Percentiles rank a stretch among this genome's conserved stretches.
Evolutionary conservation across 306 rosid genomes (phyloP).

Genomic region (Begonia peltatifolia): DNA sequence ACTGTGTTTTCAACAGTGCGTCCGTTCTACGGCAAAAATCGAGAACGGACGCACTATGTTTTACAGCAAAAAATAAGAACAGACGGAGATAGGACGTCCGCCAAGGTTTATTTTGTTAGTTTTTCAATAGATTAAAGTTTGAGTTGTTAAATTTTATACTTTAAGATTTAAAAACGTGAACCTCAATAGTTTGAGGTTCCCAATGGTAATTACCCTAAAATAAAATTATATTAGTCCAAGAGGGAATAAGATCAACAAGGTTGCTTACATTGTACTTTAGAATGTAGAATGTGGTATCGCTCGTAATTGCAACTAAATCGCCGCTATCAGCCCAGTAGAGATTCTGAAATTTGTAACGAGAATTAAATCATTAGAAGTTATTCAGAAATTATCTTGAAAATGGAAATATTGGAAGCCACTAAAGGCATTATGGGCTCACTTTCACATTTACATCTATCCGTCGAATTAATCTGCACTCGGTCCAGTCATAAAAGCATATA

Average conservation of each 20-base stretch:
- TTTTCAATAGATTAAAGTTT: too few relatives aligned
- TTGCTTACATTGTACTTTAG: constrained; percentile 80
- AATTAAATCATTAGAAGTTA: constrained; percentile 4
- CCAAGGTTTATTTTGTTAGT: too few relatives aligned
- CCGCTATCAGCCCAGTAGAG: constrained; percentile 99
- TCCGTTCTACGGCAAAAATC: too few relatives aligned
- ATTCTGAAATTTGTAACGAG: constrained; percentile 36
- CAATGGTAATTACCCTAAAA: too few relatives aligned
- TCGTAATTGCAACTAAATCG: constrained; percentile 77
- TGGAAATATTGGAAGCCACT: not conserved
- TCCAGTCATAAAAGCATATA: constrained; percentile 96
- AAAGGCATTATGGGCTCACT: constrained; percentile 31
- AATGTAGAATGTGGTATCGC: constrained; percentile 86
- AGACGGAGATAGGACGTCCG: too few relatives aligned
- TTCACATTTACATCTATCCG: constrained; percentile 95
- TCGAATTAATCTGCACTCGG: constrained; percentile 88
- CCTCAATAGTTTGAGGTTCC: too few relatives aligned
- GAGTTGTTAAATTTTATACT: too few relatives aligned
- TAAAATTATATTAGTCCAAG: not conserved
- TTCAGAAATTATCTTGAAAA: constrained; percentile 3
- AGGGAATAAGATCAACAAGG: constrained; percentile 6
- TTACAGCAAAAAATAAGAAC: too few relatives aligned
- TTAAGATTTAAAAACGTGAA: too few relatives aligned
- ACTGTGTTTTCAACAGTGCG: too few relatives aligned
- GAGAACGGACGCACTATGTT: too few relatives aligned